phyloP scores from a whole-genome alignment of 306 rosid species.

The Vigna angularis region DNA sequence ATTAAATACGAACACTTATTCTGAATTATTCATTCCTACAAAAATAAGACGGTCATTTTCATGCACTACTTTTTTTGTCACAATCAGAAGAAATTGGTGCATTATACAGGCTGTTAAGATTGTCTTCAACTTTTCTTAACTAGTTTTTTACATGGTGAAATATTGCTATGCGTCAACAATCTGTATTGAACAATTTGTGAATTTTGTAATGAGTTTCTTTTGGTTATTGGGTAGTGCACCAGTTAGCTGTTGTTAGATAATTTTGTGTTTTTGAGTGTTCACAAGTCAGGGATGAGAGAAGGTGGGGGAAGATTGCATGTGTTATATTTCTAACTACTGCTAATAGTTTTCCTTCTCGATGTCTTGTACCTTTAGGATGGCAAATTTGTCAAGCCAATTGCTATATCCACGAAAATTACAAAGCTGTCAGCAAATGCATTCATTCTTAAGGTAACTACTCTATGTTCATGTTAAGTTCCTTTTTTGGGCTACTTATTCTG shows the following conservation, averaged over 20 bases:
- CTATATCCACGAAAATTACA: conserved; percentile 53
- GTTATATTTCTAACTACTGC: conserved; percentile 7
- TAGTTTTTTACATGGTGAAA: conserved; percentile 1
- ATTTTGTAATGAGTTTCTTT: not conserved
- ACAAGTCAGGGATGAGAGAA: conserved; percentile 7
- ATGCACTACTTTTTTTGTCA: conserved; percentile 4
- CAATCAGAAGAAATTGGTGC: conserved; percentile 6
- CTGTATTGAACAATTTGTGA: not conserved
- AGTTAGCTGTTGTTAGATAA: conserved; percentile 3
- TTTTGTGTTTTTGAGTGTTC: not conserved
- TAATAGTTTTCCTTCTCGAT: conserved; percentile 38
- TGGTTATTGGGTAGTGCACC: conserved; percentile 24
- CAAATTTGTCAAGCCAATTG: conserved; percentile 52
- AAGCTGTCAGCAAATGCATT: conserved; percentile 73
- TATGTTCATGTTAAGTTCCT: conserved; percentile 2
- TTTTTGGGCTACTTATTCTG: not conserved
- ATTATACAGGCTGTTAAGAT: conserved; percentile 16
- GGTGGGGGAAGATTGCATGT: conserved; percentile 14
- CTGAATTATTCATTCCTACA: conserved; percentile 9
- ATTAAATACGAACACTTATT: not conserved
- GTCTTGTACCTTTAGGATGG: conserved; percentile 62
- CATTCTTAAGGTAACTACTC: conserved; percentile 66
- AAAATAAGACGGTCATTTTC: conserved; percentile 18
- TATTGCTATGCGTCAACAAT: not conserved
- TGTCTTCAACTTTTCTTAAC: not conserved